Percentiles rank a stretch among this genome's conserved stretches.
phyloP scores from a whole-genome alignment of 805 yeast species.

The Geotrichum ghanense region DNA sequence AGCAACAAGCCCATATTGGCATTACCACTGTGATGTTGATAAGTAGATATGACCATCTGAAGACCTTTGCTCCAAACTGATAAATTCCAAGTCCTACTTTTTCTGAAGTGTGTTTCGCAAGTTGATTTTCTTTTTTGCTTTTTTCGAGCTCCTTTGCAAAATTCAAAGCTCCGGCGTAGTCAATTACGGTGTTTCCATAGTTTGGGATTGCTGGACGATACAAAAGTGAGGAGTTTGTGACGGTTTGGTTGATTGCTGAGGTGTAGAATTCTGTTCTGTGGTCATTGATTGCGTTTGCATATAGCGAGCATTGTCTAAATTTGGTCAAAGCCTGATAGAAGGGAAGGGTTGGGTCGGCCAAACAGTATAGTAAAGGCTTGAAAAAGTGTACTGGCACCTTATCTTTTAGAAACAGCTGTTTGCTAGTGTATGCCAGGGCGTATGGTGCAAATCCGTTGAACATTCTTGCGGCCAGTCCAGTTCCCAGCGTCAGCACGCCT shows the following conservation, averaged over 20 bases:
- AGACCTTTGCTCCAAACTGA: constrained; percentile 7
- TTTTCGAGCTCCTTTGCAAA: neutral
- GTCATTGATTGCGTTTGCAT: constrained; percentile 72
- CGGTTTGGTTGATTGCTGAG: constrained; percentile 45
- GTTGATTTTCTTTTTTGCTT: neutral
- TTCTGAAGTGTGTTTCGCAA: neutral
- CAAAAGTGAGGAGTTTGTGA: neutral
- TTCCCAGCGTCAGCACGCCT: constrained; percentile 48
- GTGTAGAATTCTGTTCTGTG: constrained; percentile 79
- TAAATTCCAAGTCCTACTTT: neutral
- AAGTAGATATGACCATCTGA: constrained; percentile 9
- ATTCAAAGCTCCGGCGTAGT: neutral
- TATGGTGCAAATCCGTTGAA: constrained; percentile 57
- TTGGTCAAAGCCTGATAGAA: constrained; percentile 44
- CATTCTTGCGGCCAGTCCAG: constrained; percentile 35
- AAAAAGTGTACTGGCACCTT: constrained; percentile 8
- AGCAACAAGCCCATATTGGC: constrained; percentile 11
- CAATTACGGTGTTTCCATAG: neutral
- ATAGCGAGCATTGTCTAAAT: constrained; percentile 46
- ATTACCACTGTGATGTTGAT: constrained; percentile 6
- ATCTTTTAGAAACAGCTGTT: constrained; percentile 60
- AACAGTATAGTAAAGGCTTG: constrained; percentile 46
- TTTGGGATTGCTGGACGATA: neutral
- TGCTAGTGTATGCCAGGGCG: constrained; percentile 60
- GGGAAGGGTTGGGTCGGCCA: constrained; percentile 52